phyloP scores from a whole-genome alignment of 2,329 filamentous ascomycete species.

The Chaetomiaceae sp. region DNA sequence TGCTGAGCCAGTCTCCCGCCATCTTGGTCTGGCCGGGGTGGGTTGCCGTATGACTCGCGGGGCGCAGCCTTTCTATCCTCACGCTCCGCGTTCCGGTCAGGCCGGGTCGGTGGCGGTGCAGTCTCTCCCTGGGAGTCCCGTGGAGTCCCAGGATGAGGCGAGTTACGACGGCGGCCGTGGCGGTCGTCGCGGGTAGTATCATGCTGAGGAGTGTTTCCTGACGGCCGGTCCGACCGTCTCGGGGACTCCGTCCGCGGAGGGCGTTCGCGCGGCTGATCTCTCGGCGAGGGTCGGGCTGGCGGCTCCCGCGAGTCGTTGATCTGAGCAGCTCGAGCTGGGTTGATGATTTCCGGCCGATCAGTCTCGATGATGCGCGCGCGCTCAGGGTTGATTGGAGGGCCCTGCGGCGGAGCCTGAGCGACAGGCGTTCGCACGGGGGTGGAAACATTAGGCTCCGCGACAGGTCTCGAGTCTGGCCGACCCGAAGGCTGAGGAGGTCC shows the following conservation, averaged over 20 bases:
- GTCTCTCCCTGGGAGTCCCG: slow-evolving; percentile 32
- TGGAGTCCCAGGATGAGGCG: slow-evolving; percentile 29
- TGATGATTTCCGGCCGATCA: slow-evolving; percentile 39
- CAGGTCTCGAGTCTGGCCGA: slow-evolving; percentile 23
- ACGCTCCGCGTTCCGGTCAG: slow-evolving; percentile 34
- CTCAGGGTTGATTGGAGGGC: slow-evolving; percentile 52
- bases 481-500: slow-evolving; percentile 23
- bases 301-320: slow-evolving; percentile 38
- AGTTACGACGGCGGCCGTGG: slow-evolving; percentile 39
- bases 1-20: slow-evolving; percentile 46
- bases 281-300: slow-evolving; percentile 34
- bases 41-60: slow-evolving; percentile 24
- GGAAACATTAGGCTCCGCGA: slow-evolving; percentile 23
- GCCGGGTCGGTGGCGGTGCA: slow-evolving; percentile 23
- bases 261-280: slow-evolving; percentile 39
- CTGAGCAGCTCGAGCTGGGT: slow-evolving; percentile 44
- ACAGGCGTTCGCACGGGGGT: slow-evolving; percentile 30
- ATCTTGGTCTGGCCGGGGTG: slow-evolving; percentile 42
- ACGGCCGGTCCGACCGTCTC: slow-evolving; percentile 37
- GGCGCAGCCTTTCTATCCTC: slow-evolving; percentile 32
- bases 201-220: slow-evolving; percentile 31
- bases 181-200: slow-evolving; percentile 45
- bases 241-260: slow-evolving; percentile 45
- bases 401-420: slow-evolving; percentile 31
- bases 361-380: slow-evolving; percentile 40